Evolutionary conservation across 2,329 filamentous ascomycete genomes (phyloP).

Genomic region (Penicillium sp.): DNA sequence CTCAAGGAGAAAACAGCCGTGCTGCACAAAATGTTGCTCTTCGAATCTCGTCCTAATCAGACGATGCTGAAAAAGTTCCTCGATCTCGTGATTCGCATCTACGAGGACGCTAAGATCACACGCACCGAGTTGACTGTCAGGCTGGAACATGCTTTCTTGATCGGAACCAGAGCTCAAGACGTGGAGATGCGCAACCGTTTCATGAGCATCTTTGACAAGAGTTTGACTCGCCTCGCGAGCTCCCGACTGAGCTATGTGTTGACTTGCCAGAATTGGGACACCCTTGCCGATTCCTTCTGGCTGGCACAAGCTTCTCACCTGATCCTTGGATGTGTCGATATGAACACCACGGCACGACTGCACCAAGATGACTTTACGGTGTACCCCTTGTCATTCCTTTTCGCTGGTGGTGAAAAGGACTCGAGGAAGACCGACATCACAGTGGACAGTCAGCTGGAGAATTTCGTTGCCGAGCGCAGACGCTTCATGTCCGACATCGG

Average conservation of each 20-base stretch:
- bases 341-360: conserved; percentile 75
- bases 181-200: conserved; percentile 97
- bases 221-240: conserved; percentile 87
- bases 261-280: conserved; percentile 94
- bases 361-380: conserved; percentile 82
- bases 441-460: conserved; percentile 79
- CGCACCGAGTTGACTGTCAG: conserved; percentile 93
- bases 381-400: conserved; percentile 72
- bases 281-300: conserved; percentile 93
- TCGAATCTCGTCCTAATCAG: conserved; percentile 80
- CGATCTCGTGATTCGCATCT: conserved; percentile 94
- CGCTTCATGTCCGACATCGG: conserved; percentile 82
- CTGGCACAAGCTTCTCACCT: conserved; percentile 91
- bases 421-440: conserved; percentile 64
- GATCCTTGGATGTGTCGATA: conserved; percentile 86
- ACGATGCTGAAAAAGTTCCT: conserved; percentile 91
- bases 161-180: conserved; percentile 88
- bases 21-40: conserved; percentile 97
- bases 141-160: conserved; percentile 96
- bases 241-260: conserved; percentile 88
- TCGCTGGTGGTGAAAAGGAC: conserved; percentile 73
- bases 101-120: conserved; percentile 95
- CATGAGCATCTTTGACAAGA: conserved; percentile 93
- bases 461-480: conserved; percentile 73
- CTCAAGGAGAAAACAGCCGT: conserved; percentile 99